Evolutionary conservation across 805 yeast genomes (phyloP).

Genomic region (Saccharomycopsis sp.): DNA sequence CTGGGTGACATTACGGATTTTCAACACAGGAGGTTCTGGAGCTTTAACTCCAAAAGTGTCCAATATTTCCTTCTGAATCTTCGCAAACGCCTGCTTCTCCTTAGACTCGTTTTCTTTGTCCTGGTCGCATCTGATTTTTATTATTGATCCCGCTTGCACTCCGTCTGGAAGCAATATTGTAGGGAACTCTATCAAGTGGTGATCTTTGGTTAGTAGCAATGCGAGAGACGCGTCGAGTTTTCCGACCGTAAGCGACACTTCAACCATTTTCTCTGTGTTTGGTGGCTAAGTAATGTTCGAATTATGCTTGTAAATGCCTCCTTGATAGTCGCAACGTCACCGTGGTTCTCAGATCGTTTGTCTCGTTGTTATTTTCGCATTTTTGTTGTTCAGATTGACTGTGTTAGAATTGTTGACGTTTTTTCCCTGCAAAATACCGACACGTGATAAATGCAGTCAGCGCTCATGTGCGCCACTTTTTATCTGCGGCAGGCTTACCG

Average conservation of each 20-base stretch:
- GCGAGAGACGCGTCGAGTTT: conserved; percentile 94
- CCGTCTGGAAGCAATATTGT: conserved; percentile 86
- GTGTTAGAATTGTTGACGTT: not conserved
- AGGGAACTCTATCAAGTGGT: conserved; percentile 95
- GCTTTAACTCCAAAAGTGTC: conserved; percentile 62
- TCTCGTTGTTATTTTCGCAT: not conserved
- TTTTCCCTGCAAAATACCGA: not conserved
- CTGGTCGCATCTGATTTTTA: conserved; percentile 76
- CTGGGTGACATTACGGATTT: conserved; percentile 76
- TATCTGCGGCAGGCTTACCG: not conserved
- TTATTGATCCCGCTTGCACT: conserved; percentile 86
- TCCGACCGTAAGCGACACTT: conserved; percentile 90
- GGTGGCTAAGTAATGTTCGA: not conserved
- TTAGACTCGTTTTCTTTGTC: conserved; percentile 58
- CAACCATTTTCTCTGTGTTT: conserved; percentile 55
- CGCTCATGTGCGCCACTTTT: not conserved
- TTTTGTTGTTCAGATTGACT: not conserved
- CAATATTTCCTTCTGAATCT: conserved; percentile 67
- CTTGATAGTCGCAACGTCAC: not conserved
- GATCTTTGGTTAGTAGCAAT: conserved; percentile 80
- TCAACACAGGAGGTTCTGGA: conserved; percentile 67
- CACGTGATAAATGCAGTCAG: not conserved
- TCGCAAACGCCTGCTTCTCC: conserved; percentile 52
- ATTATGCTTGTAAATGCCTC: no score
- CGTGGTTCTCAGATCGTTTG: not conserved